Conservation (phyloP, 202 grass and related monocot genomes). For the Schoenoplectus triqueter region DNA sequence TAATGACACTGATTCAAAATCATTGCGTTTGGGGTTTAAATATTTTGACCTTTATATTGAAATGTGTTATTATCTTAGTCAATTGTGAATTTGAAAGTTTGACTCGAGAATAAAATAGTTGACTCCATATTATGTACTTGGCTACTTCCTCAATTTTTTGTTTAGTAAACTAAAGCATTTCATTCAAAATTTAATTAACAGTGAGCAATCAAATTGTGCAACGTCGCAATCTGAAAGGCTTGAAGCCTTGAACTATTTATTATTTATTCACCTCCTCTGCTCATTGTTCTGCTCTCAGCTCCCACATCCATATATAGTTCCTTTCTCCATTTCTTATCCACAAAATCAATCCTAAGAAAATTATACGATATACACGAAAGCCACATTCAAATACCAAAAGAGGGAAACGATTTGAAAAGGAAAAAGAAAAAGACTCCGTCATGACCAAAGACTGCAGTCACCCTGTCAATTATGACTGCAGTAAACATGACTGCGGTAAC, state of each 20-base stretch:
- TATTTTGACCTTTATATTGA: no score
- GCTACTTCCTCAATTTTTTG: neutral
- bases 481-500: slow-evolving; percentile 52
- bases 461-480: neutral
- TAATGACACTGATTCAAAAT: no score
- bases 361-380: neutral
- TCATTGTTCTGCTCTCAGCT: neutral
- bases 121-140: no score
- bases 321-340: neutral
- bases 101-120: no score
- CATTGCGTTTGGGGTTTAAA: no score
- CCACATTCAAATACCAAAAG: no score
- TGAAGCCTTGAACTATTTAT: neutral
- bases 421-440: neutral
- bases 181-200: neutral
- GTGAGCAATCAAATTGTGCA: slow-evolving; percentile 3
- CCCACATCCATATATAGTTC: neutral
- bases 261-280: slow-evolving; percentile 18
- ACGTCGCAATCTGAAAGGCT: slow-evolving; percentile 25
- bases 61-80: no score
- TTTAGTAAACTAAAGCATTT: neutral
- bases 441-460: neutral
- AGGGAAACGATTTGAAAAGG: no score
- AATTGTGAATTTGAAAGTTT: no score
- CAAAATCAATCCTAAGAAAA: neutral